phyloP scores from a whole-genome alignment of 192 early-diverging fungal genomes.

The Coemansia sp. region DNA sequence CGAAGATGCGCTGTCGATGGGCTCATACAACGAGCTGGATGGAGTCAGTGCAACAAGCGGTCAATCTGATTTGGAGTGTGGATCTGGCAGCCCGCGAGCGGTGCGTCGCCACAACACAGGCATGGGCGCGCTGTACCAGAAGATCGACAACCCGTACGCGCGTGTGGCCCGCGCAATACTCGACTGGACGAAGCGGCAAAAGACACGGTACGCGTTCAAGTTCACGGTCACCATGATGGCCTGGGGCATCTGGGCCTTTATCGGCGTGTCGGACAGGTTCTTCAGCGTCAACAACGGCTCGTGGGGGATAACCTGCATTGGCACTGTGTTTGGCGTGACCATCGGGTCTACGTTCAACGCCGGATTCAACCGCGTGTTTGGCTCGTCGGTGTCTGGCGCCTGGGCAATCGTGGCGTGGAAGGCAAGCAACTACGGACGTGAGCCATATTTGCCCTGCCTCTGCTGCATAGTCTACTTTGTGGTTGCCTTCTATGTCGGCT shows the following conservation, averaged over 20 bases:
- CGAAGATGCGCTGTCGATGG: background rate
- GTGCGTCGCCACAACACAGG: background rate
- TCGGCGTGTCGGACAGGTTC: conserved; percentile 16
- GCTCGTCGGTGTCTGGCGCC: conserved; percentile 12
- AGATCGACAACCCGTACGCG: conserved; percentile 13
- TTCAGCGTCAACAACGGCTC: conserved; percentile 17
- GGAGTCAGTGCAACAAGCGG: background rate
- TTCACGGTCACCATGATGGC: conserved; percentile 39
- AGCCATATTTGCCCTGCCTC: conserved; percentile 16
- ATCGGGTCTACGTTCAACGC: conserved; percentile 35
- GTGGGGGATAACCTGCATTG: conserved; percentile 37
- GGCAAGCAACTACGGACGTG: conserved; percentile 11
- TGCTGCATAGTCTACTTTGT: conserved; percentile 35
- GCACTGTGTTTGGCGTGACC: conserved; percentile 30
- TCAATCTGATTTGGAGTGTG: conserved; percentile 11
- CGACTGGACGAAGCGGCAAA: conserved; percentile 21
- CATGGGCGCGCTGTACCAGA: conserved; percentile 9
- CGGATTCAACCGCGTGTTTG: conserved; percentile 22
- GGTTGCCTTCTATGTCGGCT: conserved; percentile 17
- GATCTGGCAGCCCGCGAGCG: background rate
- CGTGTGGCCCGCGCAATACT: conserved; percentile 6
- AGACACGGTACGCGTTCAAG: conserved; percentile 42
- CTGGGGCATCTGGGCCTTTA: conserved; percentile 41
- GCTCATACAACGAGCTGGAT: background rate
- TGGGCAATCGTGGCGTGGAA: conserved; percentile 43